Evolutionary conservation across 2,329 filamentous ascomycete species (phyloP), one percentile per base, ranked within the genome.

Genomic region (Claviceps quebecensis): DNA sequence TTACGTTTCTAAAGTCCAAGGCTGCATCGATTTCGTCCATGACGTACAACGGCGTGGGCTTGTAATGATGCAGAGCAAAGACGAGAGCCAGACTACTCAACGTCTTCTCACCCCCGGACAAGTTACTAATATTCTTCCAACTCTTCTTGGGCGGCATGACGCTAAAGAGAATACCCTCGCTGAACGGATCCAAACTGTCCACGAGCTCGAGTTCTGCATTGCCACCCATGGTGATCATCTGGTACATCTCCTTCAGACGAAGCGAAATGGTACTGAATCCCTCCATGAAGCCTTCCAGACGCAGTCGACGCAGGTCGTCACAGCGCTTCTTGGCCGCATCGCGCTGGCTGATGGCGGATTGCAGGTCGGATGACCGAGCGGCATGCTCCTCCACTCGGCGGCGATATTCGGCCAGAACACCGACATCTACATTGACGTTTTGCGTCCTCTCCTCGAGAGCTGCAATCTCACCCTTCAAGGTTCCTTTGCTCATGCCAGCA

Each of bases 21-120:
- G 93, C 93, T 22, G 93, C 93, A 69, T 98, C 93, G 66, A 98
- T 98, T 72, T 98, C 93, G 70, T 98, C 93, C 93, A 98, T 98
- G 61, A 98, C 93, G 67, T 98, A 98, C 56, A 98, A 69, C 50
- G 93, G 93, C 55, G 93, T 98, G 9, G 93, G 93, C 72, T 95
- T 95, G 69, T 96, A 98, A 65, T 97, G 91, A 68, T 98, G 93
- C 61, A 98, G 70, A 34, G 93, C 93, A 73, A 98, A 98, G n/a
- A 98, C 93, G 52, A 98, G 72, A 22, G 93, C 93, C 68, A 98
- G 70, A 68, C 85, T 91, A 58, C 86, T 93, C 55, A 98, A 72
- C 39, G 93, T 98, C 80, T 98, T 98, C 71, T 98, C 93, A 56
- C 93, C 93, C 73, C 93, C 93, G 36, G 85, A 91, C 59, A 98